phyloP scores from a whole-genome alignment of 257 asterid species.

The Primulina eburnea region DNA sequence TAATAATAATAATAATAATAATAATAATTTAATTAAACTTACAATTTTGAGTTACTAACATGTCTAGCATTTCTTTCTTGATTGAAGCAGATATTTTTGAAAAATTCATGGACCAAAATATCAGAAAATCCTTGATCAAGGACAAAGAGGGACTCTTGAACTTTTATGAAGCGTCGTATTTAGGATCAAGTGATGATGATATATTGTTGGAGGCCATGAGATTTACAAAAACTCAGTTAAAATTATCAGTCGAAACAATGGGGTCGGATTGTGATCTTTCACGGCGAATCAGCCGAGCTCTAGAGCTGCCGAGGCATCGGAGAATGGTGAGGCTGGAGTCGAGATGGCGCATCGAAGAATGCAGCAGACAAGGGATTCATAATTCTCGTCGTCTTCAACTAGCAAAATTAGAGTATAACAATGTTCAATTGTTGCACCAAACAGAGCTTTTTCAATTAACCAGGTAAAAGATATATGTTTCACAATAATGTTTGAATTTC shows the following conservation, averaged over 20 bases:
- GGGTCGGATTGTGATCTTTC: not conserved
- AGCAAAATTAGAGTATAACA: slow-evolving; percentile 37
- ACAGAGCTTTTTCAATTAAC: slow-evolving; percentile 34
- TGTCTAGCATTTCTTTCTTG: too few relatives aligned
- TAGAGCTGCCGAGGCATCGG: slow-evolving; percentile 40
- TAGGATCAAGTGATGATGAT: slow-evolving; percentile 36
- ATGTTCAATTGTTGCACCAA: slow-evolving; percentile 34
- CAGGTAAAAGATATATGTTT: slow-evolving; percentile 17
- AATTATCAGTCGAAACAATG: not conserved
- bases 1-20: too few relatives aligned
- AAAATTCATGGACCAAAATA: slow-evolving; percentile 30
- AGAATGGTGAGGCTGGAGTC: slow-evolving; percentile 40
- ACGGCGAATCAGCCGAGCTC: slow-evolving; percentile 16
- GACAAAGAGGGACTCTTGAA: slow-evolving; percentile 32
- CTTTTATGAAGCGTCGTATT: slow-evolving; percentile 44
- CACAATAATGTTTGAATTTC: not conserved
- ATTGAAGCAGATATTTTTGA: slow-evolving; percentile 27
- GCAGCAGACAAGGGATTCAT: slow-evolving; percentile 15
- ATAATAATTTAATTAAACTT: too few relatives aligned
- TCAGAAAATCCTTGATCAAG: slow-evolving; percentile 19
- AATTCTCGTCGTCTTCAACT: slow-evolving; percentile 22
- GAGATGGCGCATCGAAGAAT: slow-evolving; percentile 33
- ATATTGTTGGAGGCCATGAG: slow-evolving; percentile 30
- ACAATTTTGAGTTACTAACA: too few relatives aligned
- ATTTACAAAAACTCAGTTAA: slow-evolving; percentile 25